Evolutionary conservation across 208 protist species (phyloP).

Genomic region (Trypanosoma vivax): DNA sequence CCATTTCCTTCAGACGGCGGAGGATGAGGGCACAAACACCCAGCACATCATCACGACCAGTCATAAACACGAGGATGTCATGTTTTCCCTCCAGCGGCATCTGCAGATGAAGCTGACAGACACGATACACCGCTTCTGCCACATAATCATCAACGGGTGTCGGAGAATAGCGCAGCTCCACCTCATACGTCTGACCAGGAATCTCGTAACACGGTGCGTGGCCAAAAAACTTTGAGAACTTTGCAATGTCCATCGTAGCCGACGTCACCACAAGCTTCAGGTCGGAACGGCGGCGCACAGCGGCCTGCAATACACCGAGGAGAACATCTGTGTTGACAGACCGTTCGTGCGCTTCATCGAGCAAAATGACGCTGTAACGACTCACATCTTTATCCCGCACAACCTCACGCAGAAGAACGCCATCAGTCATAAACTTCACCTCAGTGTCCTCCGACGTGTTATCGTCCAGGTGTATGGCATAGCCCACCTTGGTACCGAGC

Average conservation of each 20-base stretch:
- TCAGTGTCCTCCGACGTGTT: constrained; percentile 66
- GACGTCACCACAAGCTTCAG: constrained; percentile 99
- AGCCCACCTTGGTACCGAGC: constrained; percentile 85
- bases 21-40: constrained; percentile 74
- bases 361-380: constrained; percentile 96
- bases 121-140: constrained; percentile 69
- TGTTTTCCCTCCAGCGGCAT: constrained; percentile 74
- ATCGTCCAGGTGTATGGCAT: constrained; percentile 93
- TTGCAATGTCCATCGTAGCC: constrained; percentile 98
- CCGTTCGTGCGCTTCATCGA: constrained; percentile 99
- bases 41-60: constrained; percentile 97
- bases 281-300: constrained; percentile 79
- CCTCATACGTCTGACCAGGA: constrained; percentile 94
- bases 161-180: constrained; percentile 74
- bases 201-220: constrained; percentile 95
- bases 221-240: constrained; percentile 97
- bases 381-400: constrained; percentile 80
- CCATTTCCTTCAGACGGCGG: constrained; percentile 87
- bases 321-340: constrained; percentile 96
- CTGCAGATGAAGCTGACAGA: constrained; percentile 83
- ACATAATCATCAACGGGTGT: constrained; percentile 76
- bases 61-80: constrained; percentile 99
- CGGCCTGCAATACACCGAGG: constrained; percentile 93
- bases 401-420: constrained; percentile 93
- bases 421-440: constrained; percentile 96